Conservation (phyloP, 805 yeast genomes). For the Monosporozyma aerobia region DNA sequence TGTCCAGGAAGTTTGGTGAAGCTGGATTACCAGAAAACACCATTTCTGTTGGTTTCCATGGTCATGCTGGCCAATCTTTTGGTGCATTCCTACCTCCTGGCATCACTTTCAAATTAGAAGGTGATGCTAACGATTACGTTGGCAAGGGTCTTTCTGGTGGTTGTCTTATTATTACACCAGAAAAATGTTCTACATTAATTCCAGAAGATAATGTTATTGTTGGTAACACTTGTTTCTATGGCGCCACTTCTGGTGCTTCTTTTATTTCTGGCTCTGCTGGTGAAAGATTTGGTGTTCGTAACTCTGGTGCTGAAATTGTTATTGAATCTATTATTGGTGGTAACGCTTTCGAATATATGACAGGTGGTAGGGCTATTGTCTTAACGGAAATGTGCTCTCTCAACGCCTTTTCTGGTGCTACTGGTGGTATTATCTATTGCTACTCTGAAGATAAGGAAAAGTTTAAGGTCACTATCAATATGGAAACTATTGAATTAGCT, state of each 20-base stretch:
- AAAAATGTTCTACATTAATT: constrained; percentile 70
- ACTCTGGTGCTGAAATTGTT: constrained; percentile 96
- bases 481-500: constrained; percentile 70
- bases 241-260: constrained; percentile 93
- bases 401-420: constrained; percentile 88
- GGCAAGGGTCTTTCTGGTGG: constrained; percentile 98
- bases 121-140: constrained; percentile 96
- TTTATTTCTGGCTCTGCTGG: constrained; percentile 96
- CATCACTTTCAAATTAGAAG: constrained; percentile 87
- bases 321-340: constrained; percentile 92
- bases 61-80: constrained; percentile 96
- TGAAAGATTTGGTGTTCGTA: constrained; percentile 95
- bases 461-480: constrained; percentile 69
- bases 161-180: constrained; percentile 85
- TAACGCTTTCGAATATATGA: constrained; percentile 98
- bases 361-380: constrained; percentile 96
- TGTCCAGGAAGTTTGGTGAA: constrained; percentile 89
- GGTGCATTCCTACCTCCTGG: constrained; percentile 98
- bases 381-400: constrained; percentile 87
- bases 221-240: constrained; percentile 96
- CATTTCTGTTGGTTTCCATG: constrained; percentile 80
- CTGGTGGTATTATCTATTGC: constrained; percentile 98
- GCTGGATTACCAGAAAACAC: constrained; percentile 92
- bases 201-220: constrained; percentile 94
- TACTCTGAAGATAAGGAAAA: constrained; percentile 86